phyloP scores from a whole-genome alignment of 805 yeast genomes.

The Saccharomycopsis fermentans region DNA sequence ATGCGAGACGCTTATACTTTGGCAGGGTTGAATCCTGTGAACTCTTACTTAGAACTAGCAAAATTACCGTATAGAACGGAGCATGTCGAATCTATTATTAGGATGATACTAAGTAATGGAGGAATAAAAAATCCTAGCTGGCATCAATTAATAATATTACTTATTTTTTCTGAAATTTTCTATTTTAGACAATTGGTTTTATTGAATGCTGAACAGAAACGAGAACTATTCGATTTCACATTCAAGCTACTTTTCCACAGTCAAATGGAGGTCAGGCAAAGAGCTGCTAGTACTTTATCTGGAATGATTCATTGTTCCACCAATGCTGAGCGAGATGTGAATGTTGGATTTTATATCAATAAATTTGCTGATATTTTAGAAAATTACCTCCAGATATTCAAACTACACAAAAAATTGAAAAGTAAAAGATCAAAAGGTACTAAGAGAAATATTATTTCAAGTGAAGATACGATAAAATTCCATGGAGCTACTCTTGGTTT shows the following conservation, averaged over 20 bases:
- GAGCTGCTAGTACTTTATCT: conserved; percentile 65
- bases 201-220: conserved; percentile 38
- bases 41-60: conserved; percentile 37
- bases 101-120: conserved; percentile 33
- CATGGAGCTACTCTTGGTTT: conserved; percentile 87
- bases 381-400: conserved; percentile 21
- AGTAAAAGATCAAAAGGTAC: conserved; percentile 4
- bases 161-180: conserved; percentile 62
- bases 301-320: conserved; percentile 60
- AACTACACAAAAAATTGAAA: conserved; percentile 20
- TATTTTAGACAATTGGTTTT: conserved; percentile 58
- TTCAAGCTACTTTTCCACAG: conserved; percentile 45
- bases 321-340: conserved; percentile 30
- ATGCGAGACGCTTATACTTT: conserved; percentile 76
- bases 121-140: conserved; percentile 31
- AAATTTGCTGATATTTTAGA: conserved; percentile 35
- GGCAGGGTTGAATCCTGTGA: conserved; percentile 47
- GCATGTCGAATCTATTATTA: conserved; percentile 34
- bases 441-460: conserved; percentile 24
- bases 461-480: conserved; percentile 36
- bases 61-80: conserved; percentile 35
- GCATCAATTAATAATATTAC: conserved; percentile 55
- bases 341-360: conserved; percentile 33
- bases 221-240: conserved; percentile 40
- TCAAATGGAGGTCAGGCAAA: conserved; percentile 65